phyloP scores from a whole-genome alignment of 805 yeast species.

The Wickerhamiella nectarea region DNA sequence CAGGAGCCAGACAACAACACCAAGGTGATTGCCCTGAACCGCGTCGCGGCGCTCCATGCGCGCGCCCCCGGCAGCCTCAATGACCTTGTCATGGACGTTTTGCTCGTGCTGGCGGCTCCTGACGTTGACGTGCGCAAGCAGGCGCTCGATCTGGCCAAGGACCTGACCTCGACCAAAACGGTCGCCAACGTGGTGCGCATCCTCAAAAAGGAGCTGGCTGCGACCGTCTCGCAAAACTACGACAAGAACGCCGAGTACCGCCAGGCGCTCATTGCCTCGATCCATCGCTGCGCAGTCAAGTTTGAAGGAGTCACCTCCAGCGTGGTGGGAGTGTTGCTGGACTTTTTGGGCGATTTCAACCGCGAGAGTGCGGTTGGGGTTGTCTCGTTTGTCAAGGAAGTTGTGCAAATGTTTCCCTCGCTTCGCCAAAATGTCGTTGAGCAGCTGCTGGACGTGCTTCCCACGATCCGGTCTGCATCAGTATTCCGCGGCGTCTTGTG shows the following conservation, averaged over 20 bases:
- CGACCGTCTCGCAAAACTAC: slow-evolving; percentile 45
- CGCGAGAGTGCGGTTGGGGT: slow-evolving; percentile 81
- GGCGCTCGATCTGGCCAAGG: slow-evolving; percentile 73
- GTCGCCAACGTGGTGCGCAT: slow-evolving; percentile 88
- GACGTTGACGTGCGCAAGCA: slow-evolving; percentile 83
- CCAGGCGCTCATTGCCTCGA: slow-evolving; percentile 73
- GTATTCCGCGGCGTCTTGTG: slow-evolving; percentile 89
- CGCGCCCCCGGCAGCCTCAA: slow-evolving; percentile 72
- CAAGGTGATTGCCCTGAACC: slow-evolving; percentile 79
- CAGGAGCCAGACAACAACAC: slow-evolving; percentile 93
- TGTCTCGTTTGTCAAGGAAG: slow-evolving; percentile 83
- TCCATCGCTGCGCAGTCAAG: slow-evolving; percentile 75
- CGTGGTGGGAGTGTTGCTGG: slow-evolving; percentile 79
- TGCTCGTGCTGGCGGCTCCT: slow-evolving; percentile 74
- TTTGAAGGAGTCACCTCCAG: slow-evolving; percentile 84
- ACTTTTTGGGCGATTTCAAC: slow-evolving; percentile 68
- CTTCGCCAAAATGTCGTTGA: slow-evolving; percentile 51
- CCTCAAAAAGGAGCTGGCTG: slow-evolving; percentile 79
- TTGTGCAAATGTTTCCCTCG: slow-evolving; percentile 79
- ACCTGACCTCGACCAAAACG: slow-evolving; percentile 70
- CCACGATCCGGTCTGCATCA: slow-evolving; percentile 66
- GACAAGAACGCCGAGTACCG: slow-evolving; percentile 80
- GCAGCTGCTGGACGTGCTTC: slow-evolving; percentile 49
- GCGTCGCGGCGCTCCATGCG: slow-evolving; percentile 61
- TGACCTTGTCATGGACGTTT: slow-evolving; percentile 70